Percentiles rank a stretch among this genome's conserved stretches.
Evolutionary conservation across 768 basidiomycete species (phyloP).

Genomic region (Rubroboletus pulcherrimus): DNA sequence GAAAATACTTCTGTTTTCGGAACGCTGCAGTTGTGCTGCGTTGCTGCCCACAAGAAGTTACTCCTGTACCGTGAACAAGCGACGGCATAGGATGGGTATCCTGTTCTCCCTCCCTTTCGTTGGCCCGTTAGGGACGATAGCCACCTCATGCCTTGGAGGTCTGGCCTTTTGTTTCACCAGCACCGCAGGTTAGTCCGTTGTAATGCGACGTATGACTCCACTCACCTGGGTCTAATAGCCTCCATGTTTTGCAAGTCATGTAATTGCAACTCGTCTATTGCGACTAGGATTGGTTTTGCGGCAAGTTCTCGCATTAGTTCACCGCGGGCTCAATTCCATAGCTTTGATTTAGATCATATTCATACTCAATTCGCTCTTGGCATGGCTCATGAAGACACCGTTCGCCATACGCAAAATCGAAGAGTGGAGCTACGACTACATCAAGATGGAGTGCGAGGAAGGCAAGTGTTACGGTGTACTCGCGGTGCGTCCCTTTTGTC

Average conservation of each 20-base stretch:
- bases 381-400: conserved; percentile 95
- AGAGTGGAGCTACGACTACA: conserved; percentile 93
- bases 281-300: conserved; percentile 93
- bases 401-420: conserved; percentile 82
- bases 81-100: conserved; percentile 57
- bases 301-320: conserved; percentile 42
- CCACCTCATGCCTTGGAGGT: conserved; percentile 78
- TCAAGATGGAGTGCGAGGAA: conserved; percentile 94
- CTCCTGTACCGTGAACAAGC: not conserved
- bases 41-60: not conserved
- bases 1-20: conserved; percentile 4
- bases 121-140: conserved; percentile 66
- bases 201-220: not conserved
- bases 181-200: conserved; percentile 60
- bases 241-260: conserved; percentile 98
- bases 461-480: conserved; percentile 96
- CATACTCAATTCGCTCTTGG: conserved; percentile 89
- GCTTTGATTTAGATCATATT: conserved; percentile 76
- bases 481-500: conserved; percentile 55
- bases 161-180: conserved; percentile 85
- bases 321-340: not conserved
- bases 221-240: conserved; percentile 41
- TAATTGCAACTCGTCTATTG: conserved; percentile 98
- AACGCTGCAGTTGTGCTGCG: not conserved
- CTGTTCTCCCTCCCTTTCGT: conserved; percentile 70